These are phyloP conservation scores for Scedosporium minutisporum DNA, from an alignment of 2,329 filamentous ascomycete genomes.

Conservation along the genomic window DNA sequence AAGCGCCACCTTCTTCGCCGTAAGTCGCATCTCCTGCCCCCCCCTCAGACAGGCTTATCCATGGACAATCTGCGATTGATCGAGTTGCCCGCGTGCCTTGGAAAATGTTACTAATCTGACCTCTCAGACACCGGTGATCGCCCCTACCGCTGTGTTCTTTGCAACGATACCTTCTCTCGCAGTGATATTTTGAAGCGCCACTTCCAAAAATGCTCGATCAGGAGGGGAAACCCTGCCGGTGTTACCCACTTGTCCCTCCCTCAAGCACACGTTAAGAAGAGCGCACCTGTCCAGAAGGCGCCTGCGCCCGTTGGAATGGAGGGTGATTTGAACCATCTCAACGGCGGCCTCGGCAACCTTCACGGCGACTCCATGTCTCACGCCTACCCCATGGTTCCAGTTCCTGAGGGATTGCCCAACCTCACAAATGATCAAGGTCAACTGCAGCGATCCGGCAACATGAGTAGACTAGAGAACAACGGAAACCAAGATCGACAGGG, in stretches of 20 bases:
- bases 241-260: constrained; percentile 91
- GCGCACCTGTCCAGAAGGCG: constrained; percentile 44
- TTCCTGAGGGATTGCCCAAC: constrained; percentile 49
- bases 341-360: constrained; percentile 50
- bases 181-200: constrained; percentile 98
- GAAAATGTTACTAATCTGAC: constrained; percentile 16
- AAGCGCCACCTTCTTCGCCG: constrained; percentile 93
- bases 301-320: constrained; percentile 39
- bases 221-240: constrained; percentile 89
- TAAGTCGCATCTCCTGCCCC: constrained; percentile 47
- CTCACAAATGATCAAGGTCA: constrained; percentile 52
- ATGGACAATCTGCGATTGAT: not conserved
- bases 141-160: constrained; percentile 95
- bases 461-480: constrained; percentile 47
- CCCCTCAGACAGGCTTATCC: not conserved
- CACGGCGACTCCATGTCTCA: constrained; percentile 47
- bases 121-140: constrained; percentile 83
- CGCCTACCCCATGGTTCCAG: constrained; percentile 39
- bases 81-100: constrained; percentile 9
- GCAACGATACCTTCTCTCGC: constrained; percentile 94
- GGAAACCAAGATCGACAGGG: constrained; percentile 47
- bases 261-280: constrained; percentile 79
- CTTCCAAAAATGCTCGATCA: constrained; percentile 97
- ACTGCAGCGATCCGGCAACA: constrained; percentile 51
- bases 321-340: constrained; percentile 49